These are phyloP conservation scores for Mariannaea elegans DNA, from an alignment of 2,329 filamentous ascomycete genomes.

Conservation along the genomic window DNA sequence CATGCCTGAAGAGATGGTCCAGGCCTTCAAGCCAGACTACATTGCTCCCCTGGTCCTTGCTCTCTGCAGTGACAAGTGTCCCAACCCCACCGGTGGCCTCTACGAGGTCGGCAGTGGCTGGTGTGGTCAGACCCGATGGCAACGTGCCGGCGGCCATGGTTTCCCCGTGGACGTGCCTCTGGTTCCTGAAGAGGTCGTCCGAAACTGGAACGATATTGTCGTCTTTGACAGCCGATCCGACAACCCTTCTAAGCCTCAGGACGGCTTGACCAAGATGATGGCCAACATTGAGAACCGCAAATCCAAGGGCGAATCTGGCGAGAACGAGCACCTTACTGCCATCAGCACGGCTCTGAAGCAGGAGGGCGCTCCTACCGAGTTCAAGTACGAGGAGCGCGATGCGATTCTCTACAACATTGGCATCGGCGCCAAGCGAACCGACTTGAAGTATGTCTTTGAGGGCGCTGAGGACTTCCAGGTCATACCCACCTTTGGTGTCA, in stretches of 20 bases:
- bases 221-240: constrained; percentile 90
- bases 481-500: constrained; percentile 93
- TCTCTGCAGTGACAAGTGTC: constrained; percentile 85
- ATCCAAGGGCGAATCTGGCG: constrained; percentile 58
- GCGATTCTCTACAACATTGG: constrained; percentile 96
- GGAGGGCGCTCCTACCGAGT: constrained; percentile 76
- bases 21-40: constrained; percentile 99
- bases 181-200: constrained; percentile 83
- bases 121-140: constrained; percentile 92
- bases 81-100: constrained; percentile 83
- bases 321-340: constrained; percentile 74
- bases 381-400: constrained; percentile 86
- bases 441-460: constrained; percentile 90
- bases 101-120: constrained; percentile 97
- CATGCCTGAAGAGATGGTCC: constrained; percentile 95
- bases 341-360: constrained; percentile 81
- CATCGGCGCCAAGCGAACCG: constrained; percentile 88
- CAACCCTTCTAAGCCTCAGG: constrained; percentile 80
- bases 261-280: constrained; percentile 79
- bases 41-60: constrained; percentile 92
- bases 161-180: constrained; percentile 89
- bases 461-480: constrained; percentile 91
- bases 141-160: constrained; percentile 86
- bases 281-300: constrained; percentile 85
- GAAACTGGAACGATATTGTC: constrained; percentile 80